Conservation (phyloP, 169 alveolate genomes). For the Cryptosporidium xiaoi region DNA sequence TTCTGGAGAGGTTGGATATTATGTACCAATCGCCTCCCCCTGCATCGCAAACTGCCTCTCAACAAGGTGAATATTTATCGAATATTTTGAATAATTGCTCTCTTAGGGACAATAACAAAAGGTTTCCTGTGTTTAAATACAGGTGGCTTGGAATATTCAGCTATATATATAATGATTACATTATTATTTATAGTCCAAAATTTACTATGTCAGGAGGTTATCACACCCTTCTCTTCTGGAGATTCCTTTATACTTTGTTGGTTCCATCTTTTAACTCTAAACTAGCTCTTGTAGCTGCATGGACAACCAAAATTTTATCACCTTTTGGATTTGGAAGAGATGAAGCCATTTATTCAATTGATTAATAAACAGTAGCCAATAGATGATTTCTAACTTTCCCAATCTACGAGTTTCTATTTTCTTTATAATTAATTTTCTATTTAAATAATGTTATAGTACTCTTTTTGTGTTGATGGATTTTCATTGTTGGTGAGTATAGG, state of each 20-base stretch:
- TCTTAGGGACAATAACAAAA: conserved; percentile 35
- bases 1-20: conserved; percentile 73
- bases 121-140: conserved; percentile 77
- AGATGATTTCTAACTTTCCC: background rate
- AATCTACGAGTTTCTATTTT: no score
- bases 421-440: no score
- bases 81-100: conserved; percentile 53
- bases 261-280: conserved; percentile 21
- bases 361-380: background rate
- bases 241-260: conserved; percentile 9
- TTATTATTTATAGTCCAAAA: conserved; percentile 43
- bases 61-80: conserved; percentile 79
- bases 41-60: conserved; percentile 80
- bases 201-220: conserved; percentile 48
- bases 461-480: no score
- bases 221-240: conserved; percentile 40
- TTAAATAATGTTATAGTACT: no score
- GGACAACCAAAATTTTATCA: conserved; percentile 3
- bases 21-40: conserved; percentile 79
- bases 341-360: background rate
- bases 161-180: conserved; percentile 64
- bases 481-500: no score
- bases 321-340: background rate
- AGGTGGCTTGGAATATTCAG: conserved; percentile 77
- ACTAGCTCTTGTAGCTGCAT: background rate